A percentile compares a stretch with the other conserved stretches of the same genome.
These are phyloP conservation scores for Sporothrix inflata DNA, from an alignment of 2,329 filamentous ascomycete species.

Conservation along the genomic window DNA sequence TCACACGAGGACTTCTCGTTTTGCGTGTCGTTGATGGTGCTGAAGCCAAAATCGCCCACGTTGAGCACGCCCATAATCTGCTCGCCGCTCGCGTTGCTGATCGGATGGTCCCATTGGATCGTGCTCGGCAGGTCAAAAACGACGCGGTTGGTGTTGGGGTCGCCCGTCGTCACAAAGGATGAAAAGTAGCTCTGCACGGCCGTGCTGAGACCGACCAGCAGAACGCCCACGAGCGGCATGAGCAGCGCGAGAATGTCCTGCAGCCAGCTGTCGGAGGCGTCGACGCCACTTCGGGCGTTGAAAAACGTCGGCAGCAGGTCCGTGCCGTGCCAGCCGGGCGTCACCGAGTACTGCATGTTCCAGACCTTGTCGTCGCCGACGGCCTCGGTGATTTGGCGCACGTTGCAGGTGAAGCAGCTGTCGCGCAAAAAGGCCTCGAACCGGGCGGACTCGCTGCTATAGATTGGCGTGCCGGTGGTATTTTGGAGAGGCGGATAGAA, in stretches of 20 bases:
- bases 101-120: slow-evolving; percentile 42
- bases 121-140: slow-evolving; percentile 43
- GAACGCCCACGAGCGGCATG: slow-evolving; percentile 40
- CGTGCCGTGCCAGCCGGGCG: slow-evolving; percentile 46
- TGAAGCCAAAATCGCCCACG: slow-evolving; percentile 42
- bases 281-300: slow-evolving; percentile 38
- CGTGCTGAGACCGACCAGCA: slow-evolving; percentile 42
- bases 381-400: slow-evolving; percentile 45
- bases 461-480: slow-evolving; percentile 26
- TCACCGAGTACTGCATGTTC: slow-evolving; percentile 47
- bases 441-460: slow-evolving; percentile 38
- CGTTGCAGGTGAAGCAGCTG: slow-evolving; percentile 45
- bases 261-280: slow-evolving; percentile 36
- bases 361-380: slow-evolving; percentile 43
- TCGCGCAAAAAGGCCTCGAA: slow-evolving; percentile 41
- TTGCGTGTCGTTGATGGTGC: slow-evolving; percentile 40
- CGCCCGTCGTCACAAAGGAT: slow-evolving; percentile 45
- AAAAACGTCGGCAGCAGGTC: slow-evolving; percentile 49
- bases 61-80: slow-evolving; percentile 41
- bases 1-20: slow-evolving; percentile 39
- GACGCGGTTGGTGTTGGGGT: slow-evolving; percentile 43
- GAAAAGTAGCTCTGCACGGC: slow-evolving; percentile 48
- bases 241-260: slow-evolving; percentile 37
- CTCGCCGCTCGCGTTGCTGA: slow-evolving; percentile 35
- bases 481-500: slow-evolving; percentile 39